phyloP scores from a whole-genome alignment of 1,284 basidiomycete species.

The Sporisorium sorghi region DNA sequence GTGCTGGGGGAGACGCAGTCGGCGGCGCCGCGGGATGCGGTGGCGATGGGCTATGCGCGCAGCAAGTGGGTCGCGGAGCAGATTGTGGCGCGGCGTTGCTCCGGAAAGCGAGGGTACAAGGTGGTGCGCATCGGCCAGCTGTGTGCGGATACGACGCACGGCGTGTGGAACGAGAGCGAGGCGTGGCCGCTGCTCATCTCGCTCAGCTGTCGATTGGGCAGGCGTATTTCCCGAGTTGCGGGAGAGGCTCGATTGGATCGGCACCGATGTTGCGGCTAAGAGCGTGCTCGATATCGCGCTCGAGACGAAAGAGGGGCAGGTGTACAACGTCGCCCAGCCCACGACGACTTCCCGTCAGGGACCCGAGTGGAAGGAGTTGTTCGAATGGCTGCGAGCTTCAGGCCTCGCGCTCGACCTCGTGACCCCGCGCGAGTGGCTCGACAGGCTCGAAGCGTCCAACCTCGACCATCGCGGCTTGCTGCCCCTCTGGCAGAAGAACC shows the following conservation, averaged over 20 bases:
- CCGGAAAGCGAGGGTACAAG: neutral
- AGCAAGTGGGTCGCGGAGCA: constrained; percentile 77
- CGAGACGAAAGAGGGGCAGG: neutral
- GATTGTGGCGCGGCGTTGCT: constrained; percentile 69
- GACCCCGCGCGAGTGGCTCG: constrained; percentile 75
- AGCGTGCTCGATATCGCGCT: constrained; percentile 73
- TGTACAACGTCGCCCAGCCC: constrained; percentile 39
- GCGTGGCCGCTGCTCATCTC: constrained; percentile 71
- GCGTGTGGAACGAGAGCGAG: constrained; percentile 77
- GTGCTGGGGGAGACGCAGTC: constrained; percentile 10
- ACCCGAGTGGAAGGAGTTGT: constrained; percentile 71
- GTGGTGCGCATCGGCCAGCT: constrained; percentile 72
- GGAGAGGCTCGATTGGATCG: constrained; percentile 73
- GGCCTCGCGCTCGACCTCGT: constrained; percentile 82
- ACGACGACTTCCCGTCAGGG: constrained; percentile 4
- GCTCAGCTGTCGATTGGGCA: constrained; percentile 71
- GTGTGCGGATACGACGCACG: constrained; percentile 73
- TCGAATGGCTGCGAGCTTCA: constrained; percentile 74
- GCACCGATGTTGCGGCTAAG: constrained; percentile 74
- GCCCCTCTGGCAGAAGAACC: constrained; percentile 35
- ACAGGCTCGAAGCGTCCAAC: constrained; percentile 68
- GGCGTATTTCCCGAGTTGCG: constrained; percentile 72
- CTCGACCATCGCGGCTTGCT: constrained; percentile 37
- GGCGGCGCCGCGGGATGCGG: constrained; percentile 13
- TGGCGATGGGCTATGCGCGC: constrained; percentile 43